These are phyloP conservation scores for Mycosphaerella arachidis DNA, from an alignment of 2,329 filamentous ascomycete species.

Conservation along the genomic window DNA sequence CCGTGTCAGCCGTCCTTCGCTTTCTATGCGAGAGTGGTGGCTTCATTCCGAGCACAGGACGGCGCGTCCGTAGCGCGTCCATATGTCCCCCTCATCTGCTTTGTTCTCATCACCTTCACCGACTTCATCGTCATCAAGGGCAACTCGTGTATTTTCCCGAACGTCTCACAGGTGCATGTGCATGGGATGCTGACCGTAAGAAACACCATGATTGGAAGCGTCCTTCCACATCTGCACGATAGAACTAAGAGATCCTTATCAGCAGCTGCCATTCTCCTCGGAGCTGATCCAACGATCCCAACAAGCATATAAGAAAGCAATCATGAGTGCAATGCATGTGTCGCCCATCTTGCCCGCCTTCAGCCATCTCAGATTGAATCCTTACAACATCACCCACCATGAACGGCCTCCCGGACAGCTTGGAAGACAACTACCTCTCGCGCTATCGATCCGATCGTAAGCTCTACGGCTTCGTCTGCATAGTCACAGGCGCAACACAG, in stretches of 20 bases:
- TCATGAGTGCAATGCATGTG: neutral
- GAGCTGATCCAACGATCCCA: neutral
- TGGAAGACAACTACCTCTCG: constrained; percentile 46
- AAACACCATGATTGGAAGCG: neutral
- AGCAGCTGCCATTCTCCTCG: constrained; percentile 1
- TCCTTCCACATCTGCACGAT: neutral
- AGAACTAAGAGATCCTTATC: constrained; percentile 2
- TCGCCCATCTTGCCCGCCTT: neutral
- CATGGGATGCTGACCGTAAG: neutral
- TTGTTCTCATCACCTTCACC: neutral
- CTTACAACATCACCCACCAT: constrained; percentile 11
- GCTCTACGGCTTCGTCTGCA: constrained; percentile 61
- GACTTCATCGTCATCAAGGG: too few species aligned
- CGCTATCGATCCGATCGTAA: constrained; percentile 57
- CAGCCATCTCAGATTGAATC: neutral
- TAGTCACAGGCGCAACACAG: constrained; percentile 59
- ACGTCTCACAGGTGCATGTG: neutral
- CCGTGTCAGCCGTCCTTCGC: neutral
- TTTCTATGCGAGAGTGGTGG: neutral
- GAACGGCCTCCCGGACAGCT: constrained; percentile 15
- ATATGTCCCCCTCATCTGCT: neutral
- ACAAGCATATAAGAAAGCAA: constrained; percentile 4
- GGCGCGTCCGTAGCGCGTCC: neutral
- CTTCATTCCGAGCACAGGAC: neutral
- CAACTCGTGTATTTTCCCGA: neutral